Evolutionary conservation across 257 asterid species (phyloP).

Genomic region (Coffea eugenioides): DNA sequence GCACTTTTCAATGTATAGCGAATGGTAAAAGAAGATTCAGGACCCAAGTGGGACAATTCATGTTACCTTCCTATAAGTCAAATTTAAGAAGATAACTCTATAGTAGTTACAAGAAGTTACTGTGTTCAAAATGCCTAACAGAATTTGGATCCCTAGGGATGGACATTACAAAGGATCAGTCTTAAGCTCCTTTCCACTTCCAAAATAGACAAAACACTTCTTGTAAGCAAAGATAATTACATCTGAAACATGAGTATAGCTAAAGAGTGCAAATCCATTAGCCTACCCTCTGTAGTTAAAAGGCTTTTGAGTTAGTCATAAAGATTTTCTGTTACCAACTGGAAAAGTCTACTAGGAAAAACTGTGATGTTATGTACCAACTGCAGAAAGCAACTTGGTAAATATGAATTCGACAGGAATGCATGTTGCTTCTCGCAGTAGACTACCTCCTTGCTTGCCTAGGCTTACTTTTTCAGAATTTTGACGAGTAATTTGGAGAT

Average conservation of each 20-base stretch:
- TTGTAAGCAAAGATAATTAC: background rate
- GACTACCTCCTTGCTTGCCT: constrained; percentile 10
- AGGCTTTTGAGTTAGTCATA: background rate
- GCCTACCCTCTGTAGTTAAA: background rate
- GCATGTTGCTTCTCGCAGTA: constrained; percentile 31
- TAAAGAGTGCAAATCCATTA: background rate
- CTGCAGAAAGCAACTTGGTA: constrained; percentile 39
- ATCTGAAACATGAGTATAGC: background rate
- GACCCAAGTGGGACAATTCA: background rate
- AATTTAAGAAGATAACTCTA: background rate
- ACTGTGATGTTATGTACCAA: constrained; percentile 15
- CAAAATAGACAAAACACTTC: background rate
- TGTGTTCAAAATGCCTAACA: background rate
- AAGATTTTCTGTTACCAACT: background rate
- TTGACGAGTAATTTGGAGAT: background rate
- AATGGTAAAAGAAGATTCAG: background rate
- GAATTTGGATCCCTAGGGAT: background rate
- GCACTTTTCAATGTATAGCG: background rate
- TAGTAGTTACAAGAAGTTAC: background rate
- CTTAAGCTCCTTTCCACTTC: background rate
- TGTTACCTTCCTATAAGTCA: background rate
- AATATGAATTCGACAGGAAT: constrained; percentile 54
- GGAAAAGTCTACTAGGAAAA: background rate
- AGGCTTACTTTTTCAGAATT: background rate
- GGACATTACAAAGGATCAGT: background rate